These are phyloP conservation scores for Zalaria obscura DNA, from an alignment of 2,329 filamentous ascomycete species.

Conservation along the genomic window DNA sequence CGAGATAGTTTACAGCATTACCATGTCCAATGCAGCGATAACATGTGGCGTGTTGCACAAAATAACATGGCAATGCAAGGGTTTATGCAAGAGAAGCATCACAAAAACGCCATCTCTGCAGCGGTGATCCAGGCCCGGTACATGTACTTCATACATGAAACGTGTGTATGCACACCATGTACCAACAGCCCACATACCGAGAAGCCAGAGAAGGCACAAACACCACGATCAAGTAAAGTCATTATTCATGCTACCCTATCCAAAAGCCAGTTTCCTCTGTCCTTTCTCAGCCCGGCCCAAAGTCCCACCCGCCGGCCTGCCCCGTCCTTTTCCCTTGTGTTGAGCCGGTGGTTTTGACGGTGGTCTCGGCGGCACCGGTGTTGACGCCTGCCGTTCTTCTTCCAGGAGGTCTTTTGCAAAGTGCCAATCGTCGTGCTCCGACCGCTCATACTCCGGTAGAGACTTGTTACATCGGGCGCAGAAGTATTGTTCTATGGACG, in stretches of 20 bases:
- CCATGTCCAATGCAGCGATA: no score
- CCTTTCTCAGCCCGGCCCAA: slow-evolving; percentile 24
- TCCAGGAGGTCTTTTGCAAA: slow-evolving; percentile 76
- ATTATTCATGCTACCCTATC: slow-evolving; percentile 9
- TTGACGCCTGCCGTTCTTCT: slow-evolving; percentile 33
- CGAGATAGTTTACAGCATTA: no score
- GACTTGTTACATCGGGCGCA: slow-evolving; percentile 51
- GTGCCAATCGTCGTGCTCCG: slow-evolving; percentile 87
- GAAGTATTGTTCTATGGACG: slow-evolving; percentile 24
- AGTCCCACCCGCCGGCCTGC: slow-evolving; percentile 19
- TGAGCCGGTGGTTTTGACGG: slow-evolving; percentile 1
- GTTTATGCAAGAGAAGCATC: no score
- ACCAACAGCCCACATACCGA: no score
- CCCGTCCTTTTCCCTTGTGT: slow-evolving; percentile 15
- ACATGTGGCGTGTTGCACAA: no score
- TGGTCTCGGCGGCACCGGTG: slow-evolving; percentile 3
- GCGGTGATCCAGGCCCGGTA: no score
- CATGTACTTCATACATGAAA: no score
- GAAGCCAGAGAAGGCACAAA: no score
- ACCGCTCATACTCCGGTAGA: slow-evolving; percentile 29
- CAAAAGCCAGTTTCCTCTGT: slow-evolving; percentile 31
- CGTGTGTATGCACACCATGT: no score
- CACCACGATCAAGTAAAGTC: no score
- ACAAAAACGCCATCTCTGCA: no score
- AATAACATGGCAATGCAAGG: no score